Conservation (phyloP, 331 rosid species). For the Erythrophleum ivorense region DNA sequence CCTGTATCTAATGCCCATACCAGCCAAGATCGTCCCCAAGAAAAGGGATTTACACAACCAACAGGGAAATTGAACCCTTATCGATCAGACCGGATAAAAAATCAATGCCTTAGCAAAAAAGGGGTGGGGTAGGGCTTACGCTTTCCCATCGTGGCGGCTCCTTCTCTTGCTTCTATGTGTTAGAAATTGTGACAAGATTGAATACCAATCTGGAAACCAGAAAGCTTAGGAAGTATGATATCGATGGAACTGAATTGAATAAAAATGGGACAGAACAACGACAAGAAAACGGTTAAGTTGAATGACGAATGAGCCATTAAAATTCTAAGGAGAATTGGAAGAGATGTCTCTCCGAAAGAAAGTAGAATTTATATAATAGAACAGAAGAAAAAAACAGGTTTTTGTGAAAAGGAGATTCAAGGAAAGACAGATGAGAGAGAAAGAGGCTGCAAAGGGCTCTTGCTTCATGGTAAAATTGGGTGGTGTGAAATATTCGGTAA, state of each 20-base stretch:
- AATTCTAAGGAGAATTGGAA: constrained; percentile 3
- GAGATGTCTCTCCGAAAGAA: constrained; percentile 2
- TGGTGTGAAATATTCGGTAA: constrained; percentile 17
- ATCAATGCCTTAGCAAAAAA: background rate
- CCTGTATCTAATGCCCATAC: background rate
- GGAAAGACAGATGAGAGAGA: background rate
- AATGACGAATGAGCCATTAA: constrained; percentile 73
- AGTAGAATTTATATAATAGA: background rate
- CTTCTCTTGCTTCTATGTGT: constrained; percentile 27
- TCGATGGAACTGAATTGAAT: constrained; percentile 49
- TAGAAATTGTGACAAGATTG: constrained; percentile 53
- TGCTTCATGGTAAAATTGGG: too few species aligned
- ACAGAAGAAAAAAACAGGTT: background rate
- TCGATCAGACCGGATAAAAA: background rate
- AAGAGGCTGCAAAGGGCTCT: background rate
- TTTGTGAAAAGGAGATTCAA: constrained; percentile 4
- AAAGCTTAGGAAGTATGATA: constrained; percentile 43
- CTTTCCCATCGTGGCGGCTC: constrained; percentile 75
- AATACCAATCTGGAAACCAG: constrained; percentile 46
- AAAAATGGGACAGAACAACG: constrained; percentile 36
- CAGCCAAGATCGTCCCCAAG: background rate
- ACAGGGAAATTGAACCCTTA: background rate
- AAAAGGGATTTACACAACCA: background rate
- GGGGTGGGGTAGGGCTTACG: constrained; percentile 56
- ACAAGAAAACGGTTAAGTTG: constrained; percentile 42